Evolutionary conservation across 75 land plant species (phyloP), one percentile per base, ranked within the genome.

Genomic region (Pinus albicaulis): DNA sequence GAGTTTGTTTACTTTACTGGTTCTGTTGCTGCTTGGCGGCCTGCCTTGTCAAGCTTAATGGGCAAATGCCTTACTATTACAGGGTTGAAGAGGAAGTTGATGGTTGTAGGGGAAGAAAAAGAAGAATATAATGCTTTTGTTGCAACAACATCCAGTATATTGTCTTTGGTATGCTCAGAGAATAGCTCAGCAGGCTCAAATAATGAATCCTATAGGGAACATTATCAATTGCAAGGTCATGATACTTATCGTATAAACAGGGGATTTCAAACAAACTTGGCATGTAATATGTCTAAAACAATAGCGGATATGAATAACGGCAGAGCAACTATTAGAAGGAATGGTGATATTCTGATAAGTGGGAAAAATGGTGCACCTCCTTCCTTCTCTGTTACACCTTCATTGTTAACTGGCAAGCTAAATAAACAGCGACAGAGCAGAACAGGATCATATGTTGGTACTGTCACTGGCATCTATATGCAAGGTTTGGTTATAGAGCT

Each of bases 401-500:
- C 19, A 55, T 23, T 24, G 57, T 23, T 53, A 24, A 55, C 26
- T 72, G 57, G 34, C 57, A 72, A 72, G 31, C 20, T 52, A 57
- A 72, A 24, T 25, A 48, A 72, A 48, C 72, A 41, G 12, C 80
- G 79, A 23, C 81, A 76, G 23, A 80, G 83, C 38, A 78, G 79
- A 73, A 76, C 77, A 28, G 82, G 84, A 16, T 55, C 75, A 38
- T 92, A 92, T 65, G 72, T 69, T 55, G 95, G 98, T 23, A 61
- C 79, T 36, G 84, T 95, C n/a, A 90, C 86, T 16, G 87, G 88
- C 2, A 74, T 90, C 11, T 78, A 88, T 68, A 77, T 92, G 88
- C 83, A 89, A 55, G 95, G 91, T 2, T 83, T 82, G 84, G 71
- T 95, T 52, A 60, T 90, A 76, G 91, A 92, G 77, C 78, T 95